Evolutionary conservation across 2,329 filamentous ascomycete genomes (phyloP), one percentile per base, ranked within the genome.

Genomic region (Talaromyces sp.): DNA sequence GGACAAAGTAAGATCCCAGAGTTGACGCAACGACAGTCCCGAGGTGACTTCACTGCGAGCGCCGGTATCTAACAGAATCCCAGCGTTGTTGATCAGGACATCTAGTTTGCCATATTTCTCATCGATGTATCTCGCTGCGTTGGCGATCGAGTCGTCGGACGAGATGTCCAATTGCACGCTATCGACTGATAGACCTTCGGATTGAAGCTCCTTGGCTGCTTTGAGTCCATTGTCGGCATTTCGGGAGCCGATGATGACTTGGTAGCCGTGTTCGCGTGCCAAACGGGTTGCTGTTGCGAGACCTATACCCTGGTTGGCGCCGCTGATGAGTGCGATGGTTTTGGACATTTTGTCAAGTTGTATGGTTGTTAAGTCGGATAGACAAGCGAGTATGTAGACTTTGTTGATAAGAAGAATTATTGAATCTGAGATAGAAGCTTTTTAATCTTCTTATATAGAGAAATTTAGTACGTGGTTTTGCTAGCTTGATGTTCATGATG

Each of bases 21-120:
- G 61, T 45, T 66, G 59, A n/a, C 59, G 59, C 5, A 54, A 17
- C 9, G 50, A 49, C 22, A 62, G 52, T 37, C 37, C 31, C 7
- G 64, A 50, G 17, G n/a, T 25, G 31, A 39, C 15, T 13, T 50
- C 41, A n/a, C 25, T 13, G 22, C 33, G 45, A n/a, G 33, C 33
- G 10, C 33, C 25, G 8, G 7, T 31, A 27, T 66, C 64, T 17
- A 62, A 15, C 11, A 62, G 45, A 17, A 66, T 49, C 22, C 61
- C 70, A 19, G 78, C 67, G 33, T 71, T 71, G 64, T 75, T 73
- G 43, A 73, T 71, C 10, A 77, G 74, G 0, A 73, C 71, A 39
- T 70, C 65, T 50, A 72, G 59, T n/a, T 54, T 60, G n/a, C 70
- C 70, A 47, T 63, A 68, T n/a, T 66, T 59, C 15, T 63, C 37